Percentiles rank a stretch among this genome's conserved stretches.
phyloP scores from a whole-genome alignment of 1,284 basidiomycete species.

The Ceratobasidium theobromae region DNA sequence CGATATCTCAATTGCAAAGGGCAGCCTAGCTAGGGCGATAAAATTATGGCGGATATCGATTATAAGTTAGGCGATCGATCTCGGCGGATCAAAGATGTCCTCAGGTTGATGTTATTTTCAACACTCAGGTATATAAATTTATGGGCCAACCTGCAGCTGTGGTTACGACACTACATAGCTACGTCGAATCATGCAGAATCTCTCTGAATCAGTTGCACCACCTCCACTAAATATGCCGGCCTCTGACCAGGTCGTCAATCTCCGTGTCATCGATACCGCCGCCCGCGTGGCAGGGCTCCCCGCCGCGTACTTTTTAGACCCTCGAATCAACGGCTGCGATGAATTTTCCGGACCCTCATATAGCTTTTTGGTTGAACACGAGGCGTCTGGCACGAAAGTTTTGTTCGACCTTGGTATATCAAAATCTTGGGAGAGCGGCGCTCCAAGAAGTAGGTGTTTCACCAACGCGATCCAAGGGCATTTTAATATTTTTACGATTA shows the following conservation, averaged over 20 bases:
- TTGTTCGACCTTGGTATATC: background rate
- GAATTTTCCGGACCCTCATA: background rate
- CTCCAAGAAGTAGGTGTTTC: background rate
- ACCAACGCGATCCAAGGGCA: background rate
- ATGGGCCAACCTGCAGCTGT: no score
- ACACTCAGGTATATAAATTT: no score
- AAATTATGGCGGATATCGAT: no score
- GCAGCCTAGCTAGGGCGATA: no score
- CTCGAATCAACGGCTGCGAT: background rate
- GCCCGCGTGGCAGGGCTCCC: background rate
- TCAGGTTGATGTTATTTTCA: no score
- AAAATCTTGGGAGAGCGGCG: background rate
- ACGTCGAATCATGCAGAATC: background rate
- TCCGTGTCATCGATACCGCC: background rate
- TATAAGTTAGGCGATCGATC: no score
- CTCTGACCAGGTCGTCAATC: background rate
- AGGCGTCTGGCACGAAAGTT: background rate
- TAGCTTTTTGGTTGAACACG: background rate
- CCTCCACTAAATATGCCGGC: background rate
- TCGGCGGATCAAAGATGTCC: no score
- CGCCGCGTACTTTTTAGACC: background rate
- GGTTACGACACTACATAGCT: no score
- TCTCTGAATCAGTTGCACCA: background rate
- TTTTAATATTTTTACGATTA: background rate
- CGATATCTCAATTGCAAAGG: no score